These are phyloP conservation scores for Stagonosporopsis cucurbitacearum DNA, from an alignment of 2,329 filamentous ascomycete species.

Conservation along the genomic window DNA sequence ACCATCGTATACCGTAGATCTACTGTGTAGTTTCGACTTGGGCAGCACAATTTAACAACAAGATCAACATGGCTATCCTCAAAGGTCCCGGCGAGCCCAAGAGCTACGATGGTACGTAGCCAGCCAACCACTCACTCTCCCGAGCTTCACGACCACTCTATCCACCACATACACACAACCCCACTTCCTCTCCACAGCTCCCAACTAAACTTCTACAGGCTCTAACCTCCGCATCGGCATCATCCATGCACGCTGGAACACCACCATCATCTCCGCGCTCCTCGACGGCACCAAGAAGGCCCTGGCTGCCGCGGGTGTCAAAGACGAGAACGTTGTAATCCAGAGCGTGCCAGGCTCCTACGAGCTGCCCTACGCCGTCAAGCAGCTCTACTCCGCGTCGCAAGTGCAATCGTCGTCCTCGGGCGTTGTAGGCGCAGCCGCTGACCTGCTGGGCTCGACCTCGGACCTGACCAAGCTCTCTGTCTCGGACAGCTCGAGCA, in stretches of 20 bases:
- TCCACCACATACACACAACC: not conserved
- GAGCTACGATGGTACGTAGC: conserved; percentile 61
- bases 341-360: conserved; percentile 93
- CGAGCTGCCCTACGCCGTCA: conserved; percentile 90
- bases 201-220: conserved; percentile 43
- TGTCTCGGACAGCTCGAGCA: not conserved
- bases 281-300: conserved; percentile 80
- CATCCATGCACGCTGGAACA: conserved; percentile 96
- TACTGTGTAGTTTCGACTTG: conserved; percentile 16
- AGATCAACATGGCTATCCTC: conserved; percentile 56
- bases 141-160: not conserved
- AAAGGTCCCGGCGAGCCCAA: conserved; percentile 69
- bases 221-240: conserved; percentile 84
- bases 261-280: conserved; percentile 82
- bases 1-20: conserved; percentile 9
- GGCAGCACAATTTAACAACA: not conserved
- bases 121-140: conserved; percentile 12
- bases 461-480: conserved; percentile 60
- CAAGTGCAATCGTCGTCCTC: conserved; percentile 74
- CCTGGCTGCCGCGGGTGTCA: conserved; percentile 79
- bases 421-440: conserved; percentile 68
- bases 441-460: conserved; percentile 76
- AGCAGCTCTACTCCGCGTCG: conserved; percentile 85
- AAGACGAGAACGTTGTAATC: conserved; percentile 84
- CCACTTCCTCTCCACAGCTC: not conserved